Evolutionary conservation across 2,329 filamentous ascomycete species (phyloP), one percentile per base, ranked within the genome.

Genomic region (Fusarium tjaetaba): DNA sequence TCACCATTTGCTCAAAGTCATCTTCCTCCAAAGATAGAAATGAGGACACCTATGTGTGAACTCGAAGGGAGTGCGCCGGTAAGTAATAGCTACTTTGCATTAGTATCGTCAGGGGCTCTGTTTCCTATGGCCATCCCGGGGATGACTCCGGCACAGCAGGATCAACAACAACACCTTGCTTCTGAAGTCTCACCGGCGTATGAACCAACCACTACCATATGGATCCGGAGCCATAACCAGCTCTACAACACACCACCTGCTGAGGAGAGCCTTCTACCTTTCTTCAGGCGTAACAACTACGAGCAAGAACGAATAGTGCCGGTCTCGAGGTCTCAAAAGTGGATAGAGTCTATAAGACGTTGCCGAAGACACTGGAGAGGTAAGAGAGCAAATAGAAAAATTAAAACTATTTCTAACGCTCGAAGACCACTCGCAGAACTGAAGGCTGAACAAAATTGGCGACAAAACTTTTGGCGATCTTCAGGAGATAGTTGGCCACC

Each of bases 21-120:
- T 13, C 4, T 7, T 11, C 30, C 5, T 36, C 30, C 3, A 8
- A 36, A 36, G 18, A 3, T 2, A 8, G 7, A 6, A 2, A 36
- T 52, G 49, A 15, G 9, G 26, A 20, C 49, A 22, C n/a, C 49
- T 3, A 4, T 52, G 20, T 52, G 13, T 52, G 49, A 52, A 13
- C 13, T 52, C 4, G 49, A 52, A 52, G 49, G 49, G 13, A 52
- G 14, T 26, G n/a, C 22, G 11, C 28, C n/a, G 7, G 49, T 52
- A 36, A 20, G n/a, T 36, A 14, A 52, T 26, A 36, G 32, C 32
- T 52, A 22, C 49, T 24, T 24, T 11, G 18, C n/a, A 6, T 52
- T 52, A 22, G n/a, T 26, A 36, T 14, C 18, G 14, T 52, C 49
- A 36, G 49, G 32, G 32, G 49, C 49, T 15, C n/a, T 22, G 11